Evolutionary conservation across 164 flowering plant genomes (phyloP).

Genomic region (Brasenia schreberi): DNA sequence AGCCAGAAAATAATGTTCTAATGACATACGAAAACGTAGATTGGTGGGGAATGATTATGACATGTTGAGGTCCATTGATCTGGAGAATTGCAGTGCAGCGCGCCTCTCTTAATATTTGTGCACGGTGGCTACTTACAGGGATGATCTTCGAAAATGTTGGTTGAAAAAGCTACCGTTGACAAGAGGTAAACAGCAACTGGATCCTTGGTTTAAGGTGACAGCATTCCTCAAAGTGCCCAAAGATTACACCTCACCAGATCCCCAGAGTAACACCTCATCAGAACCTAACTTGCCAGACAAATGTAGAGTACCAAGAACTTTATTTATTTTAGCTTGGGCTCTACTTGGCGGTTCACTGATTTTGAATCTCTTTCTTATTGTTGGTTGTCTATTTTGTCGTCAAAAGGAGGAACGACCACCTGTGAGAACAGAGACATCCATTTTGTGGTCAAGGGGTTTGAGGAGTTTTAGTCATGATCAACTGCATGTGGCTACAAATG

Average conservation of each 20-base stretch:
- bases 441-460: neutral
- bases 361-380: neutral
- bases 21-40: neutral
- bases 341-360: neutral
- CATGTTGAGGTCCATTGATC: neutral
- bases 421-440: too few relatives aligned
- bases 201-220: neutral
- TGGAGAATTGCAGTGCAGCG: neutral
- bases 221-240: neutral
- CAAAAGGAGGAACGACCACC: neutral
- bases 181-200: neutral
- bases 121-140: neutral
- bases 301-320: neutral
- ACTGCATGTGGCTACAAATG: neutral
- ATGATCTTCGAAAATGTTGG: neutral
- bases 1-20: neutral
- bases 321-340: neutral
- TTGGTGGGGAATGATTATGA: neutral
- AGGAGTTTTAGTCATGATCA: neutral
- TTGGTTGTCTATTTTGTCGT: neutral
- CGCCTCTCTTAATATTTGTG: neutral
- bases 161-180: neutral
- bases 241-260: neutral
- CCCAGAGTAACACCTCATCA: too few relatives aligned
- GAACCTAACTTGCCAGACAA: too few relatives aligned